Evolutionary conservation across 1,139 yeast species (phyloP).

Genomic region (Candida sp.): DNA sequence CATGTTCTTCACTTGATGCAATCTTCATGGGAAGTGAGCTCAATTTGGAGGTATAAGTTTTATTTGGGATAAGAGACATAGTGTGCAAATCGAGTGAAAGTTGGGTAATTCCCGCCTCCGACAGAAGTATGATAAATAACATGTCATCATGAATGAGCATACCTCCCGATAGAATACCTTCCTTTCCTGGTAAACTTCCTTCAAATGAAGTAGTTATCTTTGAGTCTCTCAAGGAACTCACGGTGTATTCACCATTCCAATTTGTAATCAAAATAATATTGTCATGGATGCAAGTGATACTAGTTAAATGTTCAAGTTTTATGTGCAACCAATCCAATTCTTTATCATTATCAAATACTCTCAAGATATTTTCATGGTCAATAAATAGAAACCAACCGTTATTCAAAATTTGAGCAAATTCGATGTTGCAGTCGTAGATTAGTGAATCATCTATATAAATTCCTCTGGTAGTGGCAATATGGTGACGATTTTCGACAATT

Average conservation of each 20-base stretch:
- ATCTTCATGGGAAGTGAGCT: background rate
- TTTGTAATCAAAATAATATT: background rate
- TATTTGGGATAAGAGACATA: background rate
- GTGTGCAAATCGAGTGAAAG: background rate
- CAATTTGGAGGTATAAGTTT: background rate
- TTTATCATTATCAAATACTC: background rate
- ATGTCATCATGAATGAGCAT: background rate
- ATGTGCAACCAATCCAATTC: background rate
- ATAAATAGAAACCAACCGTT: background rate
- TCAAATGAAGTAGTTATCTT: background rate
- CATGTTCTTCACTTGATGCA: background rate
- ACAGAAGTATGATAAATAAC: constrained; percentile 1
- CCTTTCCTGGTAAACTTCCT: background rate
- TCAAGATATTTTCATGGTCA: background rate
- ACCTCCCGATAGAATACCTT: background rate
- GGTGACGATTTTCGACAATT: background rate
- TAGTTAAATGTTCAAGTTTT: background rate
- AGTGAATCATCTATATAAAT: background rate
- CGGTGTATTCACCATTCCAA: background rate
- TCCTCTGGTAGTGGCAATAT: background rate
- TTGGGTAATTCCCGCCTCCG: constrained; percentile 1
- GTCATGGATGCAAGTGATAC: background rate
- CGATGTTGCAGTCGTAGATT: background rate
- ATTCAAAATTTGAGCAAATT: background rate
- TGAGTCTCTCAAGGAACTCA: background rate